Percentiles rank a stretch among this genome's conserved stretches.
phyloP scores from a whole-genome alignment of 2,329 filamentous ascomycete species.

The Colletotrichum sp. region DNA sequence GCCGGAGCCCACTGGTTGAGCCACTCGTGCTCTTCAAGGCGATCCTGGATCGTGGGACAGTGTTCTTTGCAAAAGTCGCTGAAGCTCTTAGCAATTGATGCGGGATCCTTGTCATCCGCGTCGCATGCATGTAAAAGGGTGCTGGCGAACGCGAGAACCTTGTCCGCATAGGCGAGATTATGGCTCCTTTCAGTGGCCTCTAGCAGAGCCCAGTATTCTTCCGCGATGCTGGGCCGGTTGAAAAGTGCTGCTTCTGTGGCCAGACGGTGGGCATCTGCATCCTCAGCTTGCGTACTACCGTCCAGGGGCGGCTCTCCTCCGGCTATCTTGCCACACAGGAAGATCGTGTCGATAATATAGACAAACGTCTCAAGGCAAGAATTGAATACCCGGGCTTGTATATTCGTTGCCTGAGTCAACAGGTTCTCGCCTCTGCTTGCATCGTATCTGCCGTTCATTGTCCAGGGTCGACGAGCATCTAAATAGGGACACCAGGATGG shows the following conservation, averaged over 20 bases:
- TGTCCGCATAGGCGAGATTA: not conserved
- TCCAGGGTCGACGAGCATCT: not conserved
- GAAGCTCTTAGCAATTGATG: not conserved
- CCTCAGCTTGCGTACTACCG: not conserved
- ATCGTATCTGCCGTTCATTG: not conserved
- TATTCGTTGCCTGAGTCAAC: rapidly evolving
- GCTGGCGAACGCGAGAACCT: not conserved
- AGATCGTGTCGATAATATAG: not conserved
- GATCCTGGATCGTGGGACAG: not conserved
- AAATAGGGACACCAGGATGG: not conserved
- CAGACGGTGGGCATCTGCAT: not conserved
- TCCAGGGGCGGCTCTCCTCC: not conserved
- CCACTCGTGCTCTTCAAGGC: not conserved
- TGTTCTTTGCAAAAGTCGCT: not conserved
- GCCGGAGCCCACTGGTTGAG: not conserved
- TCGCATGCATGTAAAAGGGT: not conserved
- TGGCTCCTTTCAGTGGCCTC: not conserved
- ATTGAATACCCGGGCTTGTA: not conserved
- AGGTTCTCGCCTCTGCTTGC: not conserved
- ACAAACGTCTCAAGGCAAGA: not conserved
- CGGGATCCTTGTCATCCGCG: not conserved
- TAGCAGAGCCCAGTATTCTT: not conserved
- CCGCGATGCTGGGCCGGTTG: not conserved
- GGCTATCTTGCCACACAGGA: not conserved
- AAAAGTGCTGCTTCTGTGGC: not conserved